Base-by-base conservation (phyloP, 148 eudicot species). In the Rhododendron williamsianum region DNA sequence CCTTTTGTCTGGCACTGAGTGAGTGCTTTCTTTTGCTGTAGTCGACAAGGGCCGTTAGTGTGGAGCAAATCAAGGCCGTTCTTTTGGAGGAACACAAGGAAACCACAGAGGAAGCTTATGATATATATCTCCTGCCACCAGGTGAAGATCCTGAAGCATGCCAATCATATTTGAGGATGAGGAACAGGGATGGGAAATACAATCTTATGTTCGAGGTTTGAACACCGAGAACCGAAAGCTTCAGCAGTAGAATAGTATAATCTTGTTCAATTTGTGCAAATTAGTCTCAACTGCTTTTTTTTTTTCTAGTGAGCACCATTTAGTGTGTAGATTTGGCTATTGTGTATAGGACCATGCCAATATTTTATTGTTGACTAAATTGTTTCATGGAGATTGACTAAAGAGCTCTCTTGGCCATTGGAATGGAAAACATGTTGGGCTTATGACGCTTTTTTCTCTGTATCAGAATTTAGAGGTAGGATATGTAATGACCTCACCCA, bases 81-180 rank as follows among this genome's bases (percentile, higher is more conserved):
- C 80, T 96, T 87, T 87, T 90, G 78, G 87, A 92, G 45, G 96
- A 94, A 30, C 82, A 89, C 86, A 90, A 80, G 48, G 99, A 96
- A 93, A 84, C 85, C 82, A 93, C 84, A 48, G 99, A 96, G 90
- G 97, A 96, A 90, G 95, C 98, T 25, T 96, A 95, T 87, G 98
- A 96, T 87, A 96, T 96, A 81, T 96, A 93, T 91, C 99, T 96
- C 84, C 91, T 95, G 81, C 99, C 99, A 15, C 99, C 99, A 6
- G 97, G 98, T 84, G 96, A 96, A 91, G 99, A 96, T 90, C 98
- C 99, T 82, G 97, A 96, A 92, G 97, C 94, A 54, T 96, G 99
- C 86, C 99, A 96, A 87, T 96, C 99, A 36, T 94, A 96, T 90
- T 91, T 96, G 84, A 94, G 99, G 90, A 95, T 96, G 99, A 93